Base-by-base conservation (phyloP, 208 protist species). In the Wallacemonas sp. region DNA sequence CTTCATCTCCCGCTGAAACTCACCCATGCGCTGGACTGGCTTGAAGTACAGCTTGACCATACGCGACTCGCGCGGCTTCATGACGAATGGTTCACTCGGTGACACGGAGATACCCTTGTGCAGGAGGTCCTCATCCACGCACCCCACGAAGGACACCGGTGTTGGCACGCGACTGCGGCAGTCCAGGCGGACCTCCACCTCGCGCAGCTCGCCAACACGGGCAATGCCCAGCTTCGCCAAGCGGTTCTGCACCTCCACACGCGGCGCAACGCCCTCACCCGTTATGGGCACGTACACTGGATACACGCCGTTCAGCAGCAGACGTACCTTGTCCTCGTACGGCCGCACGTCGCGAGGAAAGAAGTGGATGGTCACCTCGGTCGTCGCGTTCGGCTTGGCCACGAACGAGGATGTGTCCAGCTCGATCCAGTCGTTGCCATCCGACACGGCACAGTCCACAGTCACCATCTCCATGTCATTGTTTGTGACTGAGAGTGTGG, bases 241-340 rank as follows among this genome's bases (percentile, higher is more conserved):
- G 52, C 79, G 78, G 48, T 87, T 88, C 22, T 77, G 63, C 36
- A 98, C 82, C 68, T 98, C 95, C 24, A 98, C 76, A 17, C 85
- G 75, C 50, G 93, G 81, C 17, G 85, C 74, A 13, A 93, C 81
- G n/a, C 96, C 97, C 61, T 98, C 96, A 30, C 97, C 97, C 32
- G 22, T 46, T 27, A 99, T 65, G 13, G 72, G 66, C 24, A 98
- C 74, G 41, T 76, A 81, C 6, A 91, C 74, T 0, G 87, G 86
- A 58, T 91, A 85, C 15, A 94, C 76, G 27, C 93, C 93, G 69
- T 99, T 99, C 32, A 99, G 69, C 53, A 95, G 52, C 71, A 99
- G 92, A 36, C 79, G 79, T 38, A 99, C 67, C 63, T 80, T 82
- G 60, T 96, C 93, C n/a, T 68, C 73, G 78, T 98, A 98, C 26